These are phyloP conservation scores for Marasmius oreades DNA, from an alignment of 1,284 basidiomycete species.

Conservation along the genomic window DNA sequence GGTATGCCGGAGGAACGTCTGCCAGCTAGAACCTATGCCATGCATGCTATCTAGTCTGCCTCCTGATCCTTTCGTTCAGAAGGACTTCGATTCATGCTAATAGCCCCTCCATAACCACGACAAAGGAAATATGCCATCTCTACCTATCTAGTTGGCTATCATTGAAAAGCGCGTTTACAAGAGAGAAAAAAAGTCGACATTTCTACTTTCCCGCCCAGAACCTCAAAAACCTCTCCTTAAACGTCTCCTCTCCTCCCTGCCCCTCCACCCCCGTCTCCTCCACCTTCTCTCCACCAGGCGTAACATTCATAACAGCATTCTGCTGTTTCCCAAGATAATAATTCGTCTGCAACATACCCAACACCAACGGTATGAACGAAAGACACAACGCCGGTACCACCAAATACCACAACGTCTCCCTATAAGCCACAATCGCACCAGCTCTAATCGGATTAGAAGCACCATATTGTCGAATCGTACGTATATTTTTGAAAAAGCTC, in stretches of 20 bases:
- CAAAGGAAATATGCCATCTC: too few species aligned
- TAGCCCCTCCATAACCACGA: too few species aligned
- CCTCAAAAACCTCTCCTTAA: constrained; percentile 9
- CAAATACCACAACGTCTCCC: constrained; percentile 20
- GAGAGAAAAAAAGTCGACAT: too few species aligned
- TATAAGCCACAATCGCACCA: constrained; percentile 19
- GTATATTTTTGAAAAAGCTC: constrained; percentile 20
- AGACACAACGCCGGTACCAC: constrained; percentile 20
- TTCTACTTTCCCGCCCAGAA: constrained; percentile 13
- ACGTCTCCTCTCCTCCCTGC: not conserved
- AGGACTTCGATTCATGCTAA: too few species aligned
- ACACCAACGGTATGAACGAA: constrained; percentile 19
- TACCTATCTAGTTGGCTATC: too few species aligned
- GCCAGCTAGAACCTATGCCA: too few species aligned
- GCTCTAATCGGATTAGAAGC: constrained; percentile 7
- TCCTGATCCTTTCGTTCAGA: too few species aligned
- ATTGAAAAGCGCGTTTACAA: too few species aligned
- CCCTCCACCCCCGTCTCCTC: too few species aligned
- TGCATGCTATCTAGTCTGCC: too few species aligned
- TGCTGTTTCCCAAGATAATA: constrained; percentile 14
- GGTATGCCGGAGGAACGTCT: too few species aligned
- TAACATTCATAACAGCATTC: constrained; percentile 15
- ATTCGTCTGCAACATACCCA: constrained; percentile 18
- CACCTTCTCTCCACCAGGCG: constrained; percentile 9
- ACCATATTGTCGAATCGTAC: constrained; percentile 16